A percentile compares a stretch with the other conserved stretches of the same genome.
Evolutionary conservation across 192 early-diverging fungal genomes (phyloP).

Genomic region (Coemansia sp.): DNA sequence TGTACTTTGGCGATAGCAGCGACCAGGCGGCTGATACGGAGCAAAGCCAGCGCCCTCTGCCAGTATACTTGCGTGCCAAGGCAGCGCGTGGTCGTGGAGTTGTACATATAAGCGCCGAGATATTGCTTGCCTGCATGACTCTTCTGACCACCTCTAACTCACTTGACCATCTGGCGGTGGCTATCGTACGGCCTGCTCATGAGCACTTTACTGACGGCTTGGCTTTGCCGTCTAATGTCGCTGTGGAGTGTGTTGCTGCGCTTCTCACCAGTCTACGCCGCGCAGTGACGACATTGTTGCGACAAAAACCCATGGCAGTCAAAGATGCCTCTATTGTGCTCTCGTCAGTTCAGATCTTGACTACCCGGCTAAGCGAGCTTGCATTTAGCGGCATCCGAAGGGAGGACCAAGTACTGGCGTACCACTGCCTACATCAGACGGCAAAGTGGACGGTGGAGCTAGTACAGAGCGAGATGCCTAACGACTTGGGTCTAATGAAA

Average conservation of each 20-base stretch:
- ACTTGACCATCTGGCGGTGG: slow-evolving; percentile 13
- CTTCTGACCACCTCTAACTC: background rate
- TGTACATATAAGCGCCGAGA: slow-evolving; percentile 25
- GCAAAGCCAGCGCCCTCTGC: slow-evolving; percentile 3
- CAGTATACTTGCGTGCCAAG: slow-evolving; percentile 14
- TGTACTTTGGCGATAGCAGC: slow-evolving; percentile 1
- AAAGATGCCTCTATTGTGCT: slow-evolving; percentile 23
- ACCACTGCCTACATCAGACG: slow-evolving; percentile 6
- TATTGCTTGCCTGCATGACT: slow-evolving; percentile 23
- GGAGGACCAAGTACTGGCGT: background rate
- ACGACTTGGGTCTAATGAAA: slow-evolving; percentile 24
- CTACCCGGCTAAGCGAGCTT: slow-evolving; percentile 7
- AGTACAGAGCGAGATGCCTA: slow-evolving; percentile 20
- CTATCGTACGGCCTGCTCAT: slow-evolving; percentile 15
- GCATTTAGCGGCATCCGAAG: background rate
- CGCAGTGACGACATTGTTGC: slow-evolving; percentile 17
- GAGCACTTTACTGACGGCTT: background rate
- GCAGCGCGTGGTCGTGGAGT: slow-evolving; percentile 23
- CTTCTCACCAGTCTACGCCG: slow-evolving; percentile 22
- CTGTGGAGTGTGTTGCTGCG: background rate
- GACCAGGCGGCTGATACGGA: background rate
- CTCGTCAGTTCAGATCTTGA: slow-evolving; percentile 8
- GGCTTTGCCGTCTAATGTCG: background rate
- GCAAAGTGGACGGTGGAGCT: slow-evolving; percentile 23
- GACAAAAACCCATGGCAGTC: slow-evolving; percentile 14